These are phyloP conservation scores for Melampsora americana DNA, from an alignment of 1,284 basidiomycete genomes.

Conservation along the genomic window DNA sequence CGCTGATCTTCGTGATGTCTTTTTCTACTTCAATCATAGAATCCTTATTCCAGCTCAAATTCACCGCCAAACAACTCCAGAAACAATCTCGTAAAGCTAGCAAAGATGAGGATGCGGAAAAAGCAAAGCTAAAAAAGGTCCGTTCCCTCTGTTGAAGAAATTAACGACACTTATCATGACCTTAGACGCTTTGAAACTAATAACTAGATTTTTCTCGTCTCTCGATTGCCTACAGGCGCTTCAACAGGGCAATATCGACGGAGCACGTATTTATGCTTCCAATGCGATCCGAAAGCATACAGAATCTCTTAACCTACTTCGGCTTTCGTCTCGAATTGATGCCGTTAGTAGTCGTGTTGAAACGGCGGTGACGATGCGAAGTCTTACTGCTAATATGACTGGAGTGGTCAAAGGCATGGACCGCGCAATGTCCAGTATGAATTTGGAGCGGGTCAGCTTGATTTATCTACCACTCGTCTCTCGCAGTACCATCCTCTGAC, in stretches of 20 bases:
- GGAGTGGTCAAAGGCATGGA: slow-evolving; percentile 97
- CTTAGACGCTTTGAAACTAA: slow-evolving; percentile 8
- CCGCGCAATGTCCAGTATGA: slow-evolving; percentile 98
- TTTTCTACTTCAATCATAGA: slow-evolving; percentile 62
- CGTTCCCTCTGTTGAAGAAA: slow-evolving; percentile 45
- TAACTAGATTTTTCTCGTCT: background rate
- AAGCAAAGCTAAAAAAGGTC: slow-evolving; percentile 84
- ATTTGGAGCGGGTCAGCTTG: slow-evolving; percentile 78
- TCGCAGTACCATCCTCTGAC: background rate
- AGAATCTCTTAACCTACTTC: slow-evolving; percentile 82
- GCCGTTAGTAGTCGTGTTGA: slow-evolving; percentile 95
- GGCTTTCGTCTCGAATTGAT: slow-evolving; percentile 85
- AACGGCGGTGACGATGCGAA: slow-evolving; percentile 97
- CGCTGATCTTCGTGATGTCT: slow-evolving; percentile 45
- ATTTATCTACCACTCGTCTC: slow-evolving; percentile 10
- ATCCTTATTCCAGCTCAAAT: slow-evolving; percentile 95
- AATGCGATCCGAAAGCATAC: slow-evolving; percentile 99
- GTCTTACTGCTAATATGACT: slow-evolving; percentile 91
- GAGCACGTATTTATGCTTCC: slow-evolving; percentile 96
- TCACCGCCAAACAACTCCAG: slow-evolving; percentile 87
- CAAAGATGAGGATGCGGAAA: slow-evolving; percentile 84
- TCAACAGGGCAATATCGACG: slow-evolving; percentile 93
- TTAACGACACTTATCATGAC: too few species aligned
- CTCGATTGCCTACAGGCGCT: slow-evolving; percentile 66
- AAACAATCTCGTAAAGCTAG: slow-evolving; percentile 92